Conservation (phyloP, 441 rosid species). For the Aquilaria agallochum region DNA sequence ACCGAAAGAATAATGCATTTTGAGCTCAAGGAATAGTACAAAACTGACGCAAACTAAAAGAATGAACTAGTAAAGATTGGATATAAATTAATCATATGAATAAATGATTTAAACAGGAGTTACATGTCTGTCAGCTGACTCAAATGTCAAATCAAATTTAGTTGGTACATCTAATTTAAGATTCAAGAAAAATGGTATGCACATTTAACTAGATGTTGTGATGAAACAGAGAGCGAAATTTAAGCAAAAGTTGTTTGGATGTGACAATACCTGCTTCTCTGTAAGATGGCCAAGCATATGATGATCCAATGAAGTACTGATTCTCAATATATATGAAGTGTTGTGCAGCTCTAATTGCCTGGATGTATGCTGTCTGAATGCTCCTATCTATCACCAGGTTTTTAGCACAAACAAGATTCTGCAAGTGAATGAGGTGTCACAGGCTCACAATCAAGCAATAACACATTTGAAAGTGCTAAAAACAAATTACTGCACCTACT, state of each 20-base stretch:
- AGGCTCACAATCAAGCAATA: background rate
- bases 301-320: conserved; percentile 77
- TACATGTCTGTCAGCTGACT: too few species aligned
- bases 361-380: conserved; percentile 79
- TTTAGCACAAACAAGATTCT: conserved; percentile 80
- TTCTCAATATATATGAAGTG: conserved; percentile 77
- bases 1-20: background rate
- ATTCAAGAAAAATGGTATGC: background rate
- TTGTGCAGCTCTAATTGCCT: conserved; percentile 80
- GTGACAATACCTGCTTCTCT: conserved; percentile 57
- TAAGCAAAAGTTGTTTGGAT: background rate
- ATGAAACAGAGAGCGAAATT: background rate
- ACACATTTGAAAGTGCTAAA: background rate
- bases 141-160: too few species aligned
- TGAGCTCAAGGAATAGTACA: background rate
- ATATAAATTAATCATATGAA: background rate
- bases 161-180: too few species aligned
- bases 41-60: background rate
- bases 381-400: conserved; percentile 72
- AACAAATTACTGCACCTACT: too few species aligned
- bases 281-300: conserved; percentile 69
- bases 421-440: conserved; percentile 10
- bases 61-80: background rate
- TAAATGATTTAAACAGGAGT: background rate
- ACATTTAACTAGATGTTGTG: background rate